Base-by-base conservation (phyloP, 495 filamentous ascomycete genomes). In the Physcia stellaris region DNA sequence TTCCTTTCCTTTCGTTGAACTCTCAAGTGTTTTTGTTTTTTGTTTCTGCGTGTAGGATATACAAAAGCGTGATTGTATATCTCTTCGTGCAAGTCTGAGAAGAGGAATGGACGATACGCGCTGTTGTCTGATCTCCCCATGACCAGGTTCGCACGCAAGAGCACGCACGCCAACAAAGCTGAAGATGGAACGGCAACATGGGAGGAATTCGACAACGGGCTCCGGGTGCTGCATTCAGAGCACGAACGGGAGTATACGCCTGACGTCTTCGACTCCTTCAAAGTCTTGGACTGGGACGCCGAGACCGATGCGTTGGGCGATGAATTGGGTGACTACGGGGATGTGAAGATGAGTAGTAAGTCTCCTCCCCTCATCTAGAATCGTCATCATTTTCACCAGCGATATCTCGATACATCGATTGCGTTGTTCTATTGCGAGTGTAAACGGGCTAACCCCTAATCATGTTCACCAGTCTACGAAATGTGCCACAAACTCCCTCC, bases 171-270 rank as follows among this genome's bases (percentile, higher is more conserved):
- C 21, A 66, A 84, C 39, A 54, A 51, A 2, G 47, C 57, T 4
- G 50, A 53, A 28, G 47, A 61, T 12, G 79, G 79, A 0, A 77
- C 79, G 4, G 81, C 79, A 5, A 67, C 55, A 16, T 83, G 70
- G 65, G 55, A 42, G 1, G 83, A 88, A 45, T 86, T 88, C 45
- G 60, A 67, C 17, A 42, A 44, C 1, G 71, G 67, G 24, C 57
- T 86, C 46, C 66, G 73, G 45, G 56, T 63, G 10, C 54, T 73
- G 34, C 84, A 88, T 56, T 70, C 69, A 4, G 58, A 70, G 55
- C 66, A 80, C 43, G 84, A 92, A 57, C 66, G 57, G 51, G 70
- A 70, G 29, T 86, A 82, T 53, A 90, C 81, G 23, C 80, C 80
- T 24, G 50, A 53, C 31, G 42, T 55, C 19, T 55, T 41, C 37